A percentile compares a stretch with the other conserved stretches of the same genome.
Conservation (phyloP, 306 rosid species). For the Datisca glomerata region DNA sequence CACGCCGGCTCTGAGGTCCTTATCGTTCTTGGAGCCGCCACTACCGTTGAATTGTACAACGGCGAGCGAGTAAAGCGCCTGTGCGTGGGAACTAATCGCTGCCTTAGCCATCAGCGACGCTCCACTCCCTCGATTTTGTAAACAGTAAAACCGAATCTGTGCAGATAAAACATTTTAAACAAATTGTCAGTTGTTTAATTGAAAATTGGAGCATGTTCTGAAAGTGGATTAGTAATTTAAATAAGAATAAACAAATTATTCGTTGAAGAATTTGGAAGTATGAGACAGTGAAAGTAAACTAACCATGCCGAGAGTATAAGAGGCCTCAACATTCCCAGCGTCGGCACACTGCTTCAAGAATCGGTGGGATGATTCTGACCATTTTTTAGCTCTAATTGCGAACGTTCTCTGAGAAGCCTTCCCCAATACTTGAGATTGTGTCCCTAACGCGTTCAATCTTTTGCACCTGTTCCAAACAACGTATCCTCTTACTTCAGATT, state of each 20-base stretch:
- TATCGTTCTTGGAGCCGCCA: conserved; percentile 77
- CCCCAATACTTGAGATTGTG: conserved; percentile 39
- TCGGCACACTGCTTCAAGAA: conserved; percentile 72
- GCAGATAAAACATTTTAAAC: not conserved
- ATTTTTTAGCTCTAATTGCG: conserved; percentile 39
- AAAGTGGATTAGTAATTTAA: too few species aligned
- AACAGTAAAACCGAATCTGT: conserved; percentile 91
- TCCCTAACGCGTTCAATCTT: conserved; percentile 47
- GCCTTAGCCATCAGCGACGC: conserved; percentile 84
- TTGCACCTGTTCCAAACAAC: conserved; percentile 52
- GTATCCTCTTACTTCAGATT: too few species aligned
- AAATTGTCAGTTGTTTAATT: conserved; percentile 1
- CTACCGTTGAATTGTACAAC: conserved; percentile 97
- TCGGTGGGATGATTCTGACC: conserved; percentile 72
- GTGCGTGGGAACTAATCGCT: conserved; percentile 82
- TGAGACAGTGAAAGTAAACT: too few species aligned
- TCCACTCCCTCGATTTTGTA: conserved; percentile 68
- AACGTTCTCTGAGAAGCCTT: conserved; percentile 48
- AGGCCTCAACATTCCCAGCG: conserved; percentile 84
- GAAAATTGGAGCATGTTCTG: not conserved
- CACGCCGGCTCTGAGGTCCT: conserved; percentile 79
- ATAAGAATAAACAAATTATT: not conserved
- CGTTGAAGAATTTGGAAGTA: too few species aligned
- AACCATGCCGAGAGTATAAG: conserved; percentile 92
- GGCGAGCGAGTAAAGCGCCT: conserved; percentile 68